These are phyloP conservation scores for Mortierella claussenii DNA, from an alignment of 192 early-diverging fungal genomes.

Conservation along the genomic window DNA sequence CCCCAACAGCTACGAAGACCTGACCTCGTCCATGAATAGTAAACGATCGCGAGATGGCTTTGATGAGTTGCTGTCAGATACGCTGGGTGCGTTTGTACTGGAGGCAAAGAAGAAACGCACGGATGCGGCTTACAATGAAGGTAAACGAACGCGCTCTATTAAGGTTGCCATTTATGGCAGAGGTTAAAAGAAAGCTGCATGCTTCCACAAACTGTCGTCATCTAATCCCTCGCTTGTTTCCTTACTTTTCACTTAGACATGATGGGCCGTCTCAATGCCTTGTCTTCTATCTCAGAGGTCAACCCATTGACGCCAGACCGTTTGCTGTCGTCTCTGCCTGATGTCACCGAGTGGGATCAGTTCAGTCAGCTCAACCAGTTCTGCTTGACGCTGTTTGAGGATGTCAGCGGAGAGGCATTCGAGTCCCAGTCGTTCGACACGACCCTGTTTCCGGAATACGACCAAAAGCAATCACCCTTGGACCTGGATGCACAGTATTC, in stretches of 20 bases:
- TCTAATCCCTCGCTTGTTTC: too few relatives aligned
- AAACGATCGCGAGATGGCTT: constrained; percentile 37
- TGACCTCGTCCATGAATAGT: constrained; percentile 7
- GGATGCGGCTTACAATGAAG: constrained; percentile 44
- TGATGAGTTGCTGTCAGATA: constrained; percentile 41
- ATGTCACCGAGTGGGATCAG: constrained; percentile 32
- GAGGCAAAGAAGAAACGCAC: constrained; percentile 51
- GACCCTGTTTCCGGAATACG: constrained; percentile 38
- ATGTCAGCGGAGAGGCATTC: constrained; percentile 42
- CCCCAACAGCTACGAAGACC: constrained; percentile 10
- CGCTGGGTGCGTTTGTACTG: constrained; percentile 36
- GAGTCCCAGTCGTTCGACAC: constrained; percentile 25
- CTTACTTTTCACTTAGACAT: too few relatives aligned
- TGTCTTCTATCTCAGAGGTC: constrained; percentile 31
- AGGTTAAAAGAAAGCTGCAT: too few relatives aligned
- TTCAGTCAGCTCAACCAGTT: constrained; percentile 49
- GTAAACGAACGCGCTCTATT: constrained; percentile 39
- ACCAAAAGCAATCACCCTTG: constrained; percentile 18
- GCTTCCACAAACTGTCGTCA: too few relatives aligned
- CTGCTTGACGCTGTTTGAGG: constrained; percentile 34
- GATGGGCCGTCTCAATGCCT: constrained; percentile 35
- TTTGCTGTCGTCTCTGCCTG: constrained; percentile 17
- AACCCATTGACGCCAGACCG: constrained; percentile 28
- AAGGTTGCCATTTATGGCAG: neutral
- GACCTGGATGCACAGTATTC: constrained; percentile 8